Base-by-base conservation (phyloP, 768 basidiomycete species). In the Hypholoma sublateritium region DNA sequence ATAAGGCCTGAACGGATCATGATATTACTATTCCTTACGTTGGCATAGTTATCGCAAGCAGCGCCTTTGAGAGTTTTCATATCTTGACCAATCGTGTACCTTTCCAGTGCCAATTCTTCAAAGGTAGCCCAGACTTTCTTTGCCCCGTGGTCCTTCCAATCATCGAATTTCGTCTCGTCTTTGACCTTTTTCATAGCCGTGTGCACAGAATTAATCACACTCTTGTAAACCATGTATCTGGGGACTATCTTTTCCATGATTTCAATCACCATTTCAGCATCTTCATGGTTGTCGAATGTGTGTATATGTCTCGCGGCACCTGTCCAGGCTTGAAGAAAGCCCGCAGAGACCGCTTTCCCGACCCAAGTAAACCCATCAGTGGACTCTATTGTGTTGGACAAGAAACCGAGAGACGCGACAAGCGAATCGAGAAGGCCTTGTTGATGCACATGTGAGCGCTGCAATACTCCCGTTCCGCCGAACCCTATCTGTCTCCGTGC, bases 211-310 rank as follows among this genome's bases (percentile, higher is more conserved):
- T 67, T 64, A 8, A 75, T 58, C 16, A 75, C 74, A 21, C 71
- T 73, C 5, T 72, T 68, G 57, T 75, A 77, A 3, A 75, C 71
- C n/a, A 74, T 65, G 53, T 76, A 76, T 36, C 62, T 66, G 3
- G 72, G 69, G 4, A 76, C 58, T 36, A 70, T 68, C 28, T 66
- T 51, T 12, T 56, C 58, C 12, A 77, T 39, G 22, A 74, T 58
- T 1, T 52, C 55, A 12, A 63, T 49, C 35, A 74, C 61, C 68
- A 74, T 71, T 2, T 63, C 61, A 16, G 57, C 59, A 47, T 75
- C 74, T 19, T 72, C 69, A n/a, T 56, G 59, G 39, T 66, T 64
- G 13, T 74, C 42, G 35, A 56, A 63, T 12, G 50, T 32, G 35
- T 56, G 39, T 53, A 71, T 71, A 37, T 41, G 39, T 41, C 39